These are phyloP conservation scores for Phaffomyces antillensis DNA, from an alignment of 805 yeast species.

Conservation along the genomic window DNA sequence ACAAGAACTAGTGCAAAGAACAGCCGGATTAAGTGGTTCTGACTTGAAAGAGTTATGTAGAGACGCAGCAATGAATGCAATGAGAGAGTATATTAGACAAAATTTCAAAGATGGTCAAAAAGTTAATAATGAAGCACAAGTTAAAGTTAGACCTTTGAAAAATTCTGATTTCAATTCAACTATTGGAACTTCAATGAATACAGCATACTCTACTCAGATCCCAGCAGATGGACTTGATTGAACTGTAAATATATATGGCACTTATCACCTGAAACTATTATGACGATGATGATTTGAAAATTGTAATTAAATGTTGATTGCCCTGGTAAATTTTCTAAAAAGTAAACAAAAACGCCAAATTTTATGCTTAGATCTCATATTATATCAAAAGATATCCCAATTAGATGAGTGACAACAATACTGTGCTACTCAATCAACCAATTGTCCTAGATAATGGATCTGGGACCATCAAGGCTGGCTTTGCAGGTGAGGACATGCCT, in stretches of 20 bases:
- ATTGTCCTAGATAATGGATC: slow-evolving; percentile 81
- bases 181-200: slow-evolving; percentile 10
- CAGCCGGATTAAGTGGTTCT: slow-evolving; percentile 81
- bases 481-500: slow-evolving; percentile 88
- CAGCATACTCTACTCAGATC: slow-evolving; percentile 8
- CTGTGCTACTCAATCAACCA: slow-evolving; percentile 53
- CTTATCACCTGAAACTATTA: background rate
- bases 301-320: background rate
- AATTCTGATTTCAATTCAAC: slow-evolving; percentile 45
- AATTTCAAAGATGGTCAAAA: slow-evolving; percentile 33
- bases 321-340: background rate
- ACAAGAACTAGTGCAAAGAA: slow-evolving; percentile 48
- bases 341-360: background rate
- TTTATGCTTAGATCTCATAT: background rate
- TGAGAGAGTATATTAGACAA: slow-evolving; percentile 71
- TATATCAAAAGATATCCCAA: background rate
- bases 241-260: background rate
- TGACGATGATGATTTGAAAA: too few species aligned
- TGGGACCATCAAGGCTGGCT: slow-evolving; percentile 79
- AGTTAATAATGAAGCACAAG: slow-evolving; percentile 29
- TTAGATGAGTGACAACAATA: slow-evolving; percentile 7
- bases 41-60: slow-evolving; percentile 88
- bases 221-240: slow-evolving; percentile 3
- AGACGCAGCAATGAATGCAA: slow-evolving; percentile 86
- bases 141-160: slow-evolving; percentile 51